Conservation (phyloP, 768 basidiomycete genomes). For the Coprinopsis sp. region DNA sequence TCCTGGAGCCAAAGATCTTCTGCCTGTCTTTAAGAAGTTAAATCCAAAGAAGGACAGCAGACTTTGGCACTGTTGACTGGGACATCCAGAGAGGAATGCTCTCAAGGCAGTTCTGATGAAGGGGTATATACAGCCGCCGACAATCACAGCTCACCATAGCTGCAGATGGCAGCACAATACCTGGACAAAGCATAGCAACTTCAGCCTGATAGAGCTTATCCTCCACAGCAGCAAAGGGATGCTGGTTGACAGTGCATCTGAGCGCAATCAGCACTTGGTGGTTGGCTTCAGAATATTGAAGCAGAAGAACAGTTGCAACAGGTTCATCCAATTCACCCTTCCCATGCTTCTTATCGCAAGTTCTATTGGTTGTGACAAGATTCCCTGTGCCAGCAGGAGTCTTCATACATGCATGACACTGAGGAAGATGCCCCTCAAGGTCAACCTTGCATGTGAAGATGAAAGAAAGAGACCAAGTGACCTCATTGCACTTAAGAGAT, state of each 20-base stretch:
- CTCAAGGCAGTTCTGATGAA: slow-evolving; percentile 14
- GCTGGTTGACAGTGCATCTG: slow-evolving; percentile 16
- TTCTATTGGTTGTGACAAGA: slow-evolving; percentile 10
- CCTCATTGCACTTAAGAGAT: slow-evolving; percentile 10
- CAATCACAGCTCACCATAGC: slow-evolving; percentile 22
- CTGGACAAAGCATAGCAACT: slow-evolving; percentile 28
- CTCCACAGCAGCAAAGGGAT: slow-evolving; percentile 23
- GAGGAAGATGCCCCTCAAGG: slow-evolving; percentile 7
- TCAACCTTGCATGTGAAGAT: slow-evolving; percentile 18
- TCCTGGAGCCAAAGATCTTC: too few species aligned
- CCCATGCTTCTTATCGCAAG: slow-evolving; percentile 11
- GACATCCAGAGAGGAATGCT: slow-evolving; percentile 19
- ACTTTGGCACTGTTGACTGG: slow-evolving; percentile 23
- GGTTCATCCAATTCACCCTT: neutral
- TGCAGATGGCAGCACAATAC: slow-evolving; percentile 19
- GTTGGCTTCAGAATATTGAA: slow-evolving; percentile 12
- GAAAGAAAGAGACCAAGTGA: slow-evolving; percentile 8
- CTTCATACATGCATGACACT: slow-evolving; percentile 9
- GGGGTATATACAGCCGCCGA: slow-evolving; percentile 16
- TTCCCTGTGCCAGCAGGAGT: slow-evolving; percentile 22
- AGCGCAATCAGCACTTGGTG: slow-evolving; percentile 24
- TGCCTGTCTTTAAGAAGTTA: too few species aligned
- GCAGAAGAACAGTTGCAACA: neutral
- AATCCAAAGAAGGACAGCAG: too few species aligned
- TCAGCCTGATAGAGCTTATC: slow-evolving; percentile 25